These are phyloP conservation scores for Zygoascus bituminiphila DNA, from an alignment of 805 yeast species.

Conservation along the genomic window DNA sequence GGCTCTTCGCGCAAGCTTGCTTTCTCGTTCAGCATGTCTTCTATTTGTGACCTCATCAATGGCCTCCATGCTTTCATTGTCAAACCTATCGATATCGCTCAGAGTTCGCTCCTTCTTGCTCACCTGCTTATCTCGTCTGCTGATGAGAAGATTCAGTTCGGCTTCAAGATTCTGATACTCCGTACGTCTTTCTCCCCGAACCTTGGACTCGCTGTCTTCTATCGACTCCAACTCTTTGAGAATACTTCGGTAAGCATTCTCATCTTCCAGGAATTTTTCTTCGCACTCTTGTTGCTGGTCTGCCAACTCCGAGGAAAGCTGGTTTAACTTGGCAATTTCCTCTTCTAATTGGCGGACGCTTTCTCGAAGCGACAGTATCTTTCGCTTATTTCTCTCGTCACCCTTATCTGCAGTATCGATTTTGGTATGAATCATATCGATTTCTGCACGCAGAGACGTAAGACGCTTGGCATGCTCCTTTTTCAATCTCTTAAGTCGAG, in stretches of 20 bases:
- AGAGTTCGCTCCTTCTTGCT: conserved; percentile 19
- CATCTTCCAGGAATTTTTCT: conserved; percentile 9
- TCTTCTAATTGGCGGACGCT: conserved; percentile 36
- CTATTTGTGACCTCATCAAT: conserved; percentile 20
- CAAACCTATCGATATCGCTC: conserved; percentile 22
- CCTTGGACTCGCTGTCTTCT: conserved; percentile 12
- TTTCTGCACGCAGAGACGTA: conserved; percentile 44
- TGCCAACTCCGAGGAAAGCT: conserved; percentile 9
- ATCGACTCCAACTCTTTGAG: conserved; percentile 9
- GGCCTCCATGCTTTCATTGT: conserved; percentile 19
- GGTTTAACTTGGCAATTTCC: conserved; percentile 24
- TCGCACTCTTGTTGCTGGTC: conserved; percentile 10
- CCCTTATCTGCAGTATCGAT: conserved; percentile 41
- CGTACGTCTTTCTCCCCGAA: conserved; percentile 12
- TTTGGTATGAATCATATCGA: conserved; percentile 43
- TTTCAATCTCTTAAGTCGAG: conserved; percentile 47
- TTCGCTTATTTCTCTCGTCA: conserved; percentile 49
- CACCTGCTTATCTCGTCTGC: conserved; percentile 22
- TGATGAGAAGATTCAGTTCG: conserved; percentile 20
- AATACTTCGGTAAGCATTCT: conserved; percentile 17
- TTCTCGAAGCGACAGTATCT: conserved; percentile 43
- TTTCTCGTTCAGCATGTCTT: conserved; percentile 20
- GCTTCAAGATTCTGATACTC: conserved; percentile 15
- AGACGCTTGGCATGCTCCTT: conserved; percentile 52
- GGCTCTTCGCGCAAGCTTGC: conserved; percentile 23